Evolutionary conservation across 352 stramenopile genomes (phyloP), one percentile per base, ranked within the genome.

Genomic region (Phytophthora litchii): DNA sequence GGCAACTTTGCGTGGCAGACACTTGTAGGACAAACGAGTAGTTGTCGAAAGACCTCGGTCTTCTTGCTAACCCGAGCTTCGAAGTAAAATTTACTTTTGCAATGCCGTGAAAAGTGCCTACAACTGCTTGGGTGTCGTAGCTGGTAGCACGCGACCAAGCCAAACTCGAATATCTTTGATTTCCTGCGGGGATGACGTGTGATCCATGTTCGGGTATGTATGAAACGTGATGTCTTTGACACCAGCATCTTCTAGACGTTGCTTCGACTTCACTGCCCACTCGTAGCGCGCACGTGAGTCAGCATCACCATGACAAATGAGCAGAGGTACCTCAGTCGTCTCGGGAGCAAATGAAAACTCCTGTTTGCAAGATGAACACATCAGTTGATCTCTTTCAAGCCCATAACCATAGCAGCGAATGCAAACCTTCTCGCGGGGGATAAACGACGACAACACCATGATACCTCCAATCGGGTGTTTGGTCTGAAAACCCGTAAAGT

Each of bases 401-500:
- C 23, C 23, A 27, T 27, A 27, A 27, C 5, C 23, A 27, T 27
- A 27, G 23, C 1, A 34, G 14, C 13, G 27, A 51, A 40, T n/a
- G 47, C 59, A 11, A 38, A 76, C 68, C 38, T 76, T 69, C 37
- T 72, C 52, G 40, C 81, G 80, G 1, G 86, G 80, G 50, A 95
- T 80, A 60, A 88, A 90, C 1, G 78, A 84, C 3, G 79, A 92
- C 16, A 94, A 70, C 21, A 84, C 74, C 41, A 92, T 73, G 29
- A 91, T 57, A n/a, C 86, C 86, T 0, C 77, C 86, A 12, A 93
- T 61, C 14, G 80, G 67, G 16, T 78, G 50, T 34, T 84, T 79
- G 16, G 78, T 72, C 54, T 91, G 82, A 56, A 76, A 91, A 4
- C 79, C 82, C 13, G 76, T 92, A 48, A 83, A 88, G 1, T 98